Base-by-base conservation (phyloP, 2,329 filamentous ascomycete species). In the Pyrenophora tritici-repentis region DNA sequence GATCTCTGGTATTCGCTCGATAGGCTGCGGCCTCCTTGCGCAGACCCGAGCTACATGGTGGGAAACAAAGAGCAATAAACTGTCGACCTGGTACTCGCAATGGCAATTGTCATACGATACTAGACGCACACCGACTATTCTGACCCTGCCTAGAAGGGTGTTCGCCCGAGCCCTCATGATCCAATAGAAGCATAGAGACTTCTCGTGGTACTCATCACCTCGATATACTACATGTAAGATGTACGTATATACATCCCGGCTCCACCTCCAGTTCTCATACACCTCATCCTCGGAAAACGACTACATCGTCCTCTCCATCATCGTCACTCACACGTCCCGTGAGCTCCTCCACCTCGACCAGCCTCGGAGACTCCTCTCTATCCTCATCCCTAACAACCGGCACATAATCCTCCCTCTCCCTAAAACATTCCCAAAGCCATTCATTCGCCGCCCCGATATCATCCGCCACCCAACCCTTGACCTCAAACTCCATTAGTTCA, bases 341-440 rank as follows among this genome's bases (percentile, higher is more conserved):
- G 6, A n/a, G 4, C 6, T 10, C n/a, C 10, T 1, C 33, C 16
- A 42, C n/a, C 14, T 12, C 9, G 32, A 22, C 31, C 32, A 44
- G 5, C 18, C 12, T 6, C 12, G 47, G 47, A 18, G 20, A 12
- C n/a, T 13, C 17, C n/a, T 40, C 24, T 26, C 26, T 22, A 4
- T 7, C 20, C 20, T 22, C 10, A 3, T 44, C 40, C 34, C 47
- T 26, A 13, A 44, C 20, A 31, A 50, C 24, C 4, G 35, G 47
- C 6, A 50, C 40, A 32, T 44, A 44, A 7, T 34, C 22, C 9
- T 29, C 40, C 13, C 34, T 44, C 14, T 7, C 18, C 17, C 35
- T 17, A 14, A 50, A 50, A 12, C 18, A 36, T 20, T 50, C 35
- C 40, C 47, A 50, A 9, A 50, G 18, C 47, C 47, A 50, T 12